Percentiles rank a stretch among this genome's conserved stretches.
Evolutionary conservation across 2,329 filamentous ascomycete genomes (phyloP).

Genomic region (Claviceps pazoutovae): DNA sequence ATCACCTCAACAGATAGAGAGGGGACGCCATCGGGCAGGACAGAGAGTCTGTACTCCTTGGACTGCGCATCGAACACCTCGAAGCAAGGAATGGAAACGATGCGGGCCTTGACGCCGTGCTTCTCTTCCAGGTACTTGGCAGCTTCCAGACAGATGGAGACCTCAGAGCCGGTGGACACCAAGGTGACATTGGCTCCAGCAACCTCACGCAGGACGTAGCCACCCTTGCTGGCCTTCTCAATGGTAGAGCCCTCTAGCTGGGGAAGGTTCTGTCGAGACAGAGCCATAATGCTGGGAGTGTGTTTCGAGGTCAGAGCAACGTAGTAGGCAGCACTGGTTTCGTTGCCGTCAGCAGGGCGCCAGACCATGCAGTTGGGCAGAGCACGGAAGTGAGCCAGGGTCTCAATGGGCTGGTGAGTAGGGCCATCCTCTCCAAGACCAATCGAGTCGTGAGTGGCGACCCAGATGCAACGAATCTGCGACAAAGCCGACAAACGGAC

Average conservation of each 20-base stretch:
- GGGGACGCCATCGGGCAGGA: slow-evolving; percentile 88
- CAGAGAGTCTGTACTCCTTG: slow-evolving; percentile 89
- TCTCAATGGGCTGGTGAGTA: slow-evolving; percentile 98
- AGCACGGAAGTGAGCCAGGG: slow-evolving; percentile 93
- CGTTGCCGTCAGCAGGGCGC: slow-evolving; percentile 96
- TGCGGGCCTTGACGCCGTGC: slow-evolving; percentile 72
- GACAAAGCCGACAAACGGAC: slow-evolving; percentile 89
- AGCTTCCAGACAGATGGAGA: slow-evolving; percentile 83
- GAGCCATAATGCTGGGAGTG: slow-evolving; percentile 84
- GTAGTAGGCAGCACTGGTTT: slow-evolving; percentile 97
- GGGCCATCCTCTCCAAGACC: slow-evolving; percentile 97
- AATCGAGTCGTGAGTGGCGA: slow-evolving; percentile 97
- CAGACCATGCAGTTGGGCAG: slow-evolving; percentile 99
- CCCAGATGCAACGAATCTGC: slow-evolving; percentile 81
- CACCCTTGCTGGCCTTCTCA: slow-evolving; percentile 84
- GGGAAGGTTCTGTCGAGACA: slow-evolving; percentile 95
- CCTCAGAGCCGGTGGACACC: slow-evolving; percentile 91
- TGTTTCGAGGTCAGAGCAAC: slow-evolving; percentile 77
- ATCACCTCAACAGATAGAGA: slow-evolving; percentile 90
- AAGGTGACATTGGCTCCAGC: slow-evolving; percentile 77
- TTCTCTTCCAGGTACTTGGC: slow-evolving; percentile 84
- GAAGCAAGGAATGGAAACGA: slow-evolving; percentile 92
- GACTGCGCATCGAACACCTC: slow-evolving; percentile 90
- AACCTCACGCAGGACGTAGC: slow-evolving; percentile 78
- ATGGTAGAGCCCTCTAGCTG: slow-evolving; percentile 91